Percentiles rank a stretch among this genome's conserved stretches.
These are phyloP conservation scores for Ormosia emarginata DNA, from an alignment of 306 rosid species.

Conservation along the genomic window DNA sequence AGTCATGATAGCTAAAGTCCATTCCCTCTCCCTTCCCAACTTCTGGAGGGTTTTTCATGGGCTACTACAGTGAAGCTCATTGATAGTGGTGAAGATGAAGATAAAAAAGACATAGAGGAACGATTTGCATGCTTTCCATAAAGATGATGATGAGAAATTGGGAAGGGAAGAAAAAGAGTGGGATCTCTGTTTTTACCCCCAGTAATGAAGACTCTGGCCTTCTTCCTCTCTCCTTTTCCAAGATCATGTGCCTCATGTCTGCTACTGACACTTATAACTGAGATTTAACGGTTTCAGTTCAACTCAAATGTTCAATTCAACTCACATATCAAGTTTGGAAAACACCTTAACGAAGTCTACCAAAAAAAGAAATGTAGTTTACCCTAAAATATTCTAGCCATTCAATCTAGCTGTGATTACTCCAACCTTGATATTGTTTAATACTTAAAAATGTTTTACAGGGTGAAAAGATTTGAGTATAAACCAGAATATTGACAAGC, in stretches of 20 bases:
- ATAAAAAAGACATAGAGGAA: background rate
- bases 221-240: background rate
- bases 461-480: background rate
- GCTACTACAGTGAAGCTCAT: background rate
- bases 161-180: background rate
- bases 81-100: background rate
- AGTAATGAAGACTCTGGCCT: background rate
- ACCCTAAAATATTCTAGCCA: background rate
- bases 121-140: background rate
- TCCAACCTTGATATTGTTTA: no score
- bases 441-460: no score
- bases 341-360: background rate
- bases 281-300: background rate
- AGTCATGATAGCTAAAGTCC: background rate
- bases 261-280: background rate
- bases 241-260: background rate
- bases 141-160: background rate
- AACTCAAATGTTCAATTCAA: background rate
- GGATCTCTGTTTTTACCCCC: background rate
- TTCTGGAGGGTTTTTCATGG: background rate
- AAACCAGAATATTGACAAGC: background rate
- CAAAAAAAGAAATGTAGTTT: background rate
- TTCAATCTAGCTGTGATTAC: background rate
- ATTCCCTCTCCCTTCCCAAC: background rate
- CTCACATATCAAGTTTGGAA: background rate